These are phyloP conservation scores for Mrakia frigida DNA, from an alignment of 768 basidiomycete species.

Conservation along the genomic window DNA sequence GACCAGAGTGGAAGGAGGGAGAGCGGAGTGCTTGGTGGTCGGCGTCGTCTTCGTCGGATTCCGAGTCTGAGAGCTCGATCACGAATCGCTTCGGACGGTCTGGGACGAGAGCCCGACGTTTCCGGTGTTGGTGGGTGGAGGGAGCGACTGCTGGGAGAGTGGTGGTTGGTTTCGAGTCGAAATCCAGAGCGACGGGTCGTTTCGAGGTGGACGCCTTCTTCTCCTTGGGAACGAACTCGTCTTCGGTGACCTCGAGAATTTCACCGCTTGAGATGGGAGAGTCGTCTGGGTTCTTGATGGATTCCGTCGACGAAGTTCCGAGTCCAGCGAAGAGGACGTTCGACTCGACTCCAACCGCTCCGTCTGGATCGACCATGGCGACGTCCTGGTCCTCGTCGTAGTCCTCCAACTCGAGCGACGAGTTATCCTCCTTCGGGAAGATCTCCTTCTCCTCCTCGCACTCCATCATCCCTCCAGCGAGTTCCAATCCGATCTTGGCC, in stretches of 20 bases:
- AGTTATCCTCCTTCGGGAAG: background rate
- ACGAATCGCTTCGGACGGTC: conserved; percentile 23
- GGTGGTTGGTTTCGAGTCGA: conserved; percentile 17
- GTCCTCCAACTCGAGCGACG: background rate
- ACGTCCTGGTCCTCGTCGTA: conserved; percentile 21
- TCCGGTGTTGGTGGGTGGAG: background rate
- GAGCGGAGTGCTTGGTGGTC: background rate
- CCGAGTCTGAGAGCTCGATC: conserved; percentile 31
- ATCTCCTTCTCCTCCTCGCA: background rate
- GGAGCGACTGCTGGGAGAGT: background rate
- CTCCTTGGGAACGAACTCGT: background rate
- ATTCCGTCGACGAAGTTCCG: background rate
- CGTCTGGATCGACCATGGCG: conserved; percentile 6
- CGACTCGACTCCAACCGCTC: background rate
- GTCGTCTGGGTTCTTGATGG: background rate
- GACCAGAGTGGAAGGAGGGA: background rate
- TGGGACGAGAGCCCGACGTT: conserved; percentile 18
- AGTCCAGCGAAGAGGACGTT: conserved; percentile 6
- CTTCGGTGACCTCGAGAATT: background rate
- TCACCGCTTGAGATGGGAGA: background rate
- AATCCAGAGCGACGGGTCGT: conserved; percentile 29
- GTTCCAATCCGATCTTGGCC: conserved; percentile 9
- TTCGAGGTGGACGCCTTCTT: conserved; percentile 18
- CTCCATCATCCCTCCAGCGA: background rate
- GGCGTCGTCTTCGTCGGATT: conserved; percentile 19